Conservation (phyloP, 768 basidiomycete species). For the Termitomyces sp. region DNA sequence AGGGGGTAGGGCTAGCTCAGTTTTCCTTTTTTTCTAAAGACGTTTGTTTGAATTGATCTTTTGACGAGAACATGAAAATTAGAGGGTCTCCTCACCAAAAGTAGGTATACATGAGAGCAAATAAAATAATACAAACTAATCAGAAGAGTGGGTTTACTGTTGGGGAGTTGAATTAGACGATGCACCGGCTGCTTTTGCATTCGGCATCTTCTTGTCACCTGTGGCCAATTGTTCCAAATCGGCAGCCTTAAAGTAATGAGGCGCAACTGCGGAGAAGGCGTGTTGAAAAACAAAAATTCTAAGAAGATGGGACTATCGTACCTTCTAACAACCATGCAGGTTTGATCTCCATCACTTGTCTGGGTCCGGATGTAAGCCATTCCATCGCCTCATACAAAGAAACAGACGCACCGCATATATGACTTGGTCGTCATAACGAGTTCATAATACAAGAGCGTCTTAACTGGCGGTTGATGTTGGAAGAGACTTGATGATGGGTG, state of each 20-base stretch:
- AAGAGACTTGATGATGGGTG: constrained; percentile 95
- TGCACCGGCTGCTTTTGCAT: constrained; percentile 58
- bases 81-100: not conserved
- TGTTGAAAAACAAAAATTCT: not conserved
- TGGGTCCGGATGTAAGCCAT: constrained; percentile 16
- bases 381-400: not conserved
- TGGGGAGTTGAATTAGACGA: constrained; percentile 23
- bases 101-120: constrained; percentile 12
- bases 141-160: constrained; percentile 1
- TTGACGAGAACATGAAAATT: not conserved
- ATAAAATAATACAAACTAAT: not conserved
- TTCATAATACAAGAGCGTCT: constrained; percentile 91
- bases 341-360: constrained; percentile 98
- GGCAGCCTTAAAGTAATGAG: constrained; percentile 90
- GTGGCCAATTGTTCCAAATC: constrained; percentile 75
- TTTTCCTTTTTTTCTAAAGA: not conserved
- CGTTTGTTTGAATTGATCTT: not conserved
- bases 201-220: constrained; percentile 95
- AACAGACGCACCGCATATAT: constrained; percentile 66
- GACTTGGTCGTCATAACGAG: constrained; percentile 97
- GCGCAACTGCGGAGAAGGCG: constrained; percentile 59
- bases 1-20: constrained; percentile 17
- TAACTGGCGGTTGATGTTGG: constrained; percentile 91
- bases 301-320: constrained; percentile 24
- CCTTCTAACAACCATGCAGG: constrained; percentile 91